Conservation (phyloP, 2,329 filamentous ascomycete genomes). For the Stemphylium beticola region DNA sequence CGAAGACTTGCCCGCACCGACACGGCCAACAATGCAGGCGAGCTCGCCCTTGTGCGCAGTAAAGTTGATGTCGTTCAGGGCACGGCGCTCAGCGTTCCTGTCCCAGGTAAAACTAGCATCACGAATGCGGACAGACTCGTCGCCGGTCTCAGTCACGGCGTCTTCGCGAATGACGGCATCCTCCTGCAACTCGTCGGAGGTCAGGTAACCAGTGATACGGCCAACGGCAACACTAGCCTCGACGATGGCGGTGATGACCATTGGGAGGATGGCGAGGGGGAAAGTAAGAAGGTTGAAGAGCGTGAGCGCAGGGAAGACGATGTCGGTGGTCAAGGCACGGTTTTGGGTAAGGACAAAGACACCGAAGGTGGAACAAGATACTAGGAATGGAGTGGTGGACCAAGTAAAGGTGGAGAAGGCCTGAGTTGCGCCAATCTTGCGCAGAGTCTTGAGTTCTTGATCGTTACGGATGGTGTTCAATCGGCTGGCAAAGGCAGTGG, state of each 20-base stretch:
- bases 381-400: conserved; percentile 96
- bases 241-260: conserved; percentile 97
- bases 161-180: conserved; percentile 78
- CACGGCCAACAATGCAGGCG: conserved; percentile 88
- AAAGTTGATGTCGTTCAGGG: conserved; percentile 84
- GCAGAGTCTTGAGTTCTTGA: conserved; percentile 89
- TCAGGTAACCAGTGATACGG: conserved; percentile 83
- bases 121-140: conserved; percentile 82
- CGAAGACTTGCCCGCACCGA: conserved; percentile 95
- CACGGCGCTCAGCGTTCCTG: conserved; percentile 71
- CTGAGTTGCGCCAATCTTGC: conserved; percentile 94
- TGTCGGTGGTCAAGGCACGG: conserved; percentile 84
- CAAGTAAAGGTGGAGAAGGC: conserved; percentile 97
- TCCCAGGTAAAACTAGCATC: conserved; percentile 96
- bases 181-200: conserved; percentile 85
- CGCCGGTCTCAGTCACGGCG: conserved; percentile 75
- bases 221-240: conserved; percentile 92
- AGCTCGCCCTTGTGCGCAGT: conserved; percentile 91
- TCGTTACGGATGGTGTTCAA: conserved; percentile 96
- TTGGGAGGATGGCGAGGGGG: conserved; percentile 89
- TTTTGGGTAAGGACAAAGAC: conserved; percentile 89
- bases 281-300: conserved; percentile 97
- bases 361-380: conserved; percentile 94
- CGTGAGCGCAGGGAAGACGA: conserved; percentile 91
- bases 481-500: conserved; percentile 95